phyloP scores from a whole-genome alignment of 2,329 filamentous ascomycete genomes.

The Fusarium papillatum region DNA sequence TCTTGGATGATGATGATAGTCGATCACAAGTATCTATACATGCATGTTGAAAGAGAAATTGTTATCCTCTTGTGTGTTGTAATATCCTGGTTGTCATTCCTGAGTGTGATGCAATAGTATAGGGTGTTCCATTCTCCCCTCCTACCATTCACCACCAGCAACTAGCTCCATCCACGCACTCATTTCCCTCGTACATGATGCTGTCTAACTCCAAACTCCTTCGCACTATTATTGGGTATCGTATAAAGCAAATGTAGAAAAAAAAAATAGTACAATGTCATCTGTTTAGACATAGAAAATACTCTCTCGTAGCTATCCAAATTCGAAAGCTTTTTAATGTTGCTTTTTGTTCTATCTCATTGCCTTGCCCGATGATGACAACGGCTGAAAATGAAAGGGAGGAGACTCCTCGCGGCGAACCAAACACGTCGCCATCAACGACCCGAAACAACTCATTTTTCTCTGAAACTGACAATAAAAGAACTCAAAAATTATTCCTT shows the following conservation, averaged over 20 bases:
- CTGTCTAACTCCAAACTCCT: not conserved
- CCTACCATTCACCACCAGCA: not conserved
- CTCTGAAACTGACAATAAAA: not conserved
- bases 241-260: not conserved
- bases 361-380: not conserved
- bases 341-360: not conserved
- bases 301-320: not conserved
- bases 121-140: not conserved
- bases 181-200: not conserved
- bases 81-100: not conserved
- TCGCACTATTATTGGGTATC: not conserved
- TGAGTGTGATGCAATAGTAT: too few relatives aligned
- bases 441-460: not conserved
- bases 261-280: not conserved
- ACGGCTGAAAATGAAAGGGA: accelerated
- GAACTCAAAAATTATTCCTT: not conserved
- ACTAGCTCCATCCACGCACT: not conserved
- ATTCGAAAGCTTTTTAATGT: not conserved
- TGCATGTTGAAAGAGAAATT: not conserved
- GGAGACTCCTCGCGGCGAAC: not conserved
- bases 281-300: not conserved
- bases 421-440: not conserved
- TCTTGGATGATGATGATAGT: not conserved
- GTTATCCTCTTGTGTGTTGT: not conserved
- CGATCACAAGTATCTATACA: not conserved